Percentiles rank a stretch among this genome's conserved stretches.
Conservation (phyloP, 1,284 basidiomycete species). For the Cryptococcus sp. region DNA sequence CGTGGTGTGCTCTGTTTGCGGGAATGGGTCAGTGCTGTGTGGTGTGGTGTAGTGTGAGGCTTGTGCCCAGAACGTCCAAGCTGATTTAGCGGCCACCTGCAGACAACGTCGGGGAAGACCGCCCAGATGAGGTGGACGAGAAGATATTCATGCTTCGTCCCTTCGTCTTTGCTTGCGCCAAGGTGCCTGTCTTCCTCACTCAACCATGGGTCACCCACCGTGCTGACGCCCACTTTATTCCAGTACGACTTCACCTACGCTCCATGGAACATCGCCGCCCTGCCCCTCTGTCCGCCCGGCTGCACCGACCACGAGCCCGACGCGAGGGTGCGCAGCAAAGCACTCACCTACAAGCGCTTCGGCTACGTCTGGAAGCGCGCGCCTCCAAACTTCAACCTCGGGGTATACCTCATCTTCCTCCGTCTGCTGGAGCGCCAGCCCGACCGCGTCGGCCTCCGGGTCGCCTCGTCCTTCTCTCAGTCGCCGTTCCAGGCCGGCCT, state of each 20-base stretch:
- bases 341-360: constrained; percentile 42
- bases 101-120: constrained; percentile 33
- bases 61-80: background rate
- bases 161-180: constrained; percentile 55
- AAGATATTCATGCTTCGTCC: constrained; percentile 55
- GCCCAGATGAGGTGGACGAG: constrained; percentile 51
- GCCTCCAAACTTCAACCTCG: constrained; percentile 38
- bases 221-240: background rate
- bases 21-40: constrained; percentile 29
- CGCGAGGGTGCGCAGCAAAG: constrained; percentile 20
- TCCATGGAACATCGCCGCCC: constrained; percentile 49
- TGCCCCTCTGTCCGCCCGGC: constrained; percentile 40
- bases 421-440: constrained; percentile 41
- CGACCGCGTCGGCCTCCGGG: constrained; percentile 28
- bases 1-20: constrained; percentile 38
- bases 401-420: constrained; percentile 36
- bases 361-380: constrained; percentile 41
- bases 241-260: constrained; percentile 53
- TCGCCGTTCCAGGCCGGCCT: constrained; percentile 9
- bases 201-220: background rate
- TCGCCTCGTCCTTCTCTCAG: constrained; percentile 16
- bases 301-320: constrained; percentile 25
- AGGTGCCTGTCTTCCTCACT: constrained; percentile 27
- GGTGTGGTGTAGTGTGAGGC: no score
- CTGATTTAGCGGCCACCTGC: background rate